Conservation (phyloP, 345 rosid genomes). For the Eucalyptus viminalis region DNA sequence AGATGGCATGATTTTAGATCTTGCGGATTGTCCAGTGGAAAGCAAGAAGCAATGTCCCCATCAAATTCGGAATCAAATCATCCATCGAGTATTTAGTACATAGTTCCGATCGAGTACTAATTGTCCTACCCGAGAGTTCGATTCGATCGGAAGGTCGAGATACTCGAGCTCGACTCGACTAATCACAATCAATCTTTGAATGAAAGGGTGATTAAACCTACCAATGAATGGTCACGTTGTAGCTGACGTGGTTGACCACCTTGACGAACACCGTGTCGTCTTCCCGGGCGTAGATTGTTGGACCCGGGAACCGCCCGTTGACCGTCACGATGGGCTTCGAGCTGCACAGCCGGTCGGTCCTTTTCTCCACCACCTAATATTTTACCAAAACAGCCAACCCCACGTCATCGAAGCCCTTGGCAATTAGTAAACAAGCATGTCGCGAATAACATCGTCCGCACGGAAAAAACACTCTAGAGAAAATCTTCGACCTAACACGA, state of each 20-base stretch:
- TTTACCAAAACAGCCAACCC: background rate
- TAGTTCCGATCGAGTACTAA: background rate
- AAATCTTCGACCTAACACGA: background rate
- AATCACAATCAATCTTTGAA: background rate
- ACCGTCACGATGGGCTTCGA: constrained; percentile 76
- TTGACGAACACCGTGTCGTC: constrained; percentile 48
- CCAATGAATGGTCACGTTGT: constrained; percentile 57
- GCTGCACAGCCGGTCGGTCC: constrained; percentile 49
- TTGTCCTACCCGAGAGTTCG: background rate
- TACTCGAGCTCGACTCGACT: background rate
- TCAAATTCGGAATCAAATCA: background rate
- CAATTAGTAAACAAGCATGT: background rate
- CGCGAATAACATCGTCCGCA: background rate
- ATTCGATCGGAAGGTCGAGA: background rate
- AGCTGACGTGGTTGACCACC: constrained; percentile 55
- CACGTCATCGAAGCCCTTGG: background rate
- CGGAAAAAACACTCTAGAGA: background rate
- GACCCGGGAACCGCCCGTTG: constrained; percentile 58
- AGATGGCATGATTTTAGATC: background rate
- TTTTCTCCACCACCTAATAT: constrained; percentile 54
- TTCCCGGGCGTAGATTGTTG: constrained; percentile 42
- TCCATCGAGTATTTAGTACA: background rate
- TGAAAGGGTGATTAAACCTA: background rate
- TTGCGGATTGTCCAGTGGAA: background rate
- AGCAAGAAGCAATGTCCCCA: too few relatives aligned